Conservation (phyloP, 495 filamentous ascomycete genomes). For the Hypoxylon perforatum region DNA sequence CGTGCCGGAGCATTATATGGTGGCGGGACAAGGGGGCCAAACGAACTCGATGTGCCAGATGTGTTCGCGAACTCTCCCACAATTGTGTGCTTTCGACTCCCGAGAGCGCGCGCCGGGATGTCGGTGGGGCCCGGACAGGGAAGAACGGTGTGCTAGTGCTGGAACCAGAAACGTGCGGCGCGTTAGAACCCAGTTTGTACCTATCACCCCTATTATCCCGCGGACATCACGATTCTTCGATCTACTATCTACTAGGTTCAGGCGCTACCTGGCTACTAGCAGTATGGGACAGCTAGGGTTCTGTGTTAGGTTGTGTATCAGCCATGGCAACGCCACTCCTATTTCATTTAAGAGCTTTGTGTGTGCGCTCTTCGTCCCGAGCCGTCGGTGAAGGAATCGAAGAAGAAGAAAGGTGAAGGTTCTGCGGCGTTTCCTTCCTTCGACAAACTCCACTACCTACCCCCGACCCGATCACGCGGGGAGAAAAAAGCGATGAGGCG, state of each 20-base stretch:
- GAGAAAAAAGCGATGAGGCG: background rate
- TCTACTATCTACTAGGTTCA: background rate
- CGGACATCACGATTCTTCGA: background rate
- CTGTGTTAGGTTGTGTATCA: background rate
- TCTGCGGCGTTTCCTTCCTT: background rate
- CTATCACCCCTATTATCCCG: background rate
- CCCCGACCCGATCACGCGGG: background rate
- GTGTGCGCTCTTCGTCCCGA: background rate
- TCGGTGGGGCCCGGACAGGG: conserved; percentile 17
- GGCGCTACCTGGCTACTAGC: background rate
- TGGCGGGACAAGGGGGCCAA: conserved; percentile 4
- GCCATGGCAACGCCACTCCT: background rate
- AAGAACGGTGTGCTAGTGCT: background rate
- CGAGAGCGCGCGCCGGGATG: background rate
- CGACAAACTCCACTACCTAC: background rate
- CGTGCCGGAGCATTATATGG: background rate
- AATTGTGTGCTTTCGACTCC: conserved; percentile 17
- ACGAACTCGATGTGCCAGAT: too few relatives aligned
- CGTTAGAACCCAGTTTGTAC: background rate
- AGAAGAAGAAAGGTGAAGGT: background rate
- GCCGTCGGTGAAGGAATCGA: background rate
- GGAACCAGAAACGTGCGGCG: conserved; percentile 2
- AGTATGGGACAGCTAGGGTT: background rate
- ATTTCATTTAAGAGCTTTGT: conserved; percentile 6
- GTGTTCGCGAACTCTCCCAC: conserved; percentile 1